phyloP scores from a whole-genome alignment of 1,284 basidiomycete species.

The Trametes pubescens region DNA sequence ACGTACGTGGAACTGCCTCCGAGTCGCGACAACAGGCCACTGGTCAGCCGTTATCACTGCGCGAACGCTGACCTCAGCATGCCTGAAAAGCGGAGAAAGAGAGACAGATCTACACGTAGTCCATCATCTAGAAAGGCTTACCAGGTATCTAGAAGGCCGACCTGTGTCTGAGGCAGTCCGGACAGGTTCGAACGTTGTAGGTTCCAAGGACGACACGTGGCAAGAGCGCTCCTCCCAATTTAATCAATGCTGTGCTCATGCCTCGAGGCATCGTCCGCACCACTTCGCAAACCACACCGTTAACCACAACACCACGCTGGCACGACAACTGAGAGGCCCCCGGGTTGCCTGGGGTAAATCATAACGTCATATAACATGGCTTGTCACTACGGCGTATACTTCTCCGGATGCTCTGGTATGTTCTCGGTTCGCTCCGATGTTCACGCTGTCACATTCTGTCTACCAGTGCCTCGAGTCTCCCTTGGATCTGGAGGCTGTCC shows the following conservation, averaged over 20 bases:
- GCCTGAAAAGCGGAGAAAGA: background rate
- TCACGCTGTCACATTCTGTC: background rate
- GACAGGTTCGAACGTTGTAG: background rate
- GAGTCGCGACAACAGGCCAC: background rate
- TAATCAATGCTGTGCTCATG: slow-evolving; percentile 25
- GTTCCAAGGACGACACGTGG: slow-evolving; percentile 11
- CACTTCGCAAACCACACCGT: background rate
- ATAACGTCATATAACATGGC: background rate
- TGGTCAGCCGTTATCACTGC: background rate
- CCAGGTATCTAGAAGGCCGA: background rate
- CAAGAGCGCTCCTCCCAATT: slow-evolving; percentile 9
- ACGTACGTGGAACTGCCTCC: background rate
- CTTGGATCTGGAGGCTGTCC: background rate
- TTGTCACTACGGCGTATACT: background rate
- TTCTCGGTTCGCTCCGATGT: background rate
- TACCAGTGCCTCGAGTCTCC: background rate
- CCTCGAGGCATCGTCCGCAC: background rate
- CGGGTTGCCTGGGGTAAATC: background rate
- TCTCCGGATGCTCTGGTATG: background rate
- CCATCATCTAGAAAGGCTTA: background rate
- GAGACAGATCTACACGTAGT: background rate
- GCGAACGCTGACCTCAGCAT: background rate
- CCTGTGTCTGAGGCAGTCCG: slow-evolving; percentile 27
- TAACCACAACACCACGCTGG: background rate
- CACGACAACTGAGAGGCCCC: background rate